Evolutionary conservation across 768 basidiomycete genomes (phyloP), one percentile per base, ranked within the genome.

Genomic region (Auricularia cornea): DNA sequence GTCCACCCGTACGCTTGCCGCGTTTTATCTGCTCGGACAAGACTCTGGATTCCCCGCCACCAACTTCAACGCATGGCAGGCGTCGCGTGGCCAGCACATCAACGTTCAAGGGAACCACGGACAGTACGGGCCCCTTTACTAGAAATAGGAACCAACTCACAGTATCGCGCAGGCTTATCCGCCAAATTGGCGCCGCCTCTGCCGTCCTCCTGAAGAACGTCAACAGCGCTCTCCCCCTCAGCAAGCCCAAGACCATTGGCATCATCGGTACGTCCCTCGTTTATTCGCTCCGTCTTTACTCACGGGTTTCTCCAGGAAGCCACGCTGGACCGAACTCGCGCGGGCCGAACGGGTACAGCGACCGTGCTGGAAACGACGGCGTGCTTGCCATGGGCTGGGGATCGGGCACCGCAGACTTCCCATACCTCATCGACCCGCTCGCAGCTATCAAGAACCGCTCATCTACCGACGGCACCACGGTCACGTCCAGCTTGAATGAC

Each of bases 21-120:
- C 81, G 6, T 90, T 84, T 83, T 91, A 86, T 69, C 74, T 83
- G 60, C 78, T 88, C 54, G 76, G 78, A 38, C 89, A 92, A 74
- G 87, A 94, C 72, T 70, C 78, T 6, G 73, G 75, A 14, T 94
- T 81, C 73, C 91, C 92, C 0, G 64, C 70, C 14, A 80, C 82
- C 66, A 91, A 86, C 77, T 93, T 94, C 72, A 83, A 92, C 69
- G 83, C 85, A 2, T 87, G 78, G 82, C 76, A 74, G 30, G 70
- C 66, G 2, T 18, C 30, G 2, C 51, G 68, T 74, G 3, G 73
- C 76, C 57, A 78, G 78, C 69, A 77, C 60, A 73, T 78, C 35
- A 71, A 79, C 60, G 79, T 81, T 2, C 75, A 76, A 59, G 77
- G 68, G 0, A 71, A 77, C 62, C 80, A 82, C 57, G 72, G 63